Percentiles rank a stretch among this genome's conserved stretches.
These are phyloP conservation scores for Corinectria fuckeliana DNA, from an alignment of 2,329 filamentous ascomycete genomes.

Conservation along the genomic window DNA sequence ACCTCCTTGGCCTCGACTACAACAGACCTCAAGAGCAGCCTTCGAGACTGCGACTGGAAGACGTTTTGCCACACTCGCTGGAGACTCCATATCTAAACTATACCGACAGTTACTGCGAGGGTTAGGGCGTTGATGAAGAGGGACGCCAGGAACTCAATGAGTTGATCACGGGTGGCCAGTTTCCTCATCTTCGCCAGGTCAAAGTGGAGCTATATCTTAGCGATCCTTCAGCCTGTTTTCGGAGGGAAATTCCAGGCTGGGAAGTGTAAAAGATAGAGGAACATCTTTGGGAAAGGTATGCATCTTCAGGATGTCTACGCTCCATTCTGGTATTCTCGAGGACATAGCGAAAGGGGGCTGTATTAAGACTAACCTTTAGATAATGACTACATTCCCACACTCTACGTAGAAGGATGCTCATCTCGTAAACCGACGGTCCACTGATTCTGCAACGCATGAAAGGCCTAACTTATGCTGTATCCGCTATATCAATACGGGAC, in stretches of 20 bases:
- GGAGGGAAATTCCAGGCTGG: conserved; percentile 2
- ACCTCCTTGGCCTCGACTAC: not conserved
- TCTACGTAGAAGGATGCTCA: not conserved
- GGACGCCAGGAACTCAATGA: not conserved
- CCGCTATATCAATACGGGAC: not conserved
- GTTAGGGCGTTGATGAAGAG: not conserved
- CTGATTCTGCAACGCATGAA: not conserved
- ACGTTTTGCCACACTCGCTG: conserved; percentile 6
- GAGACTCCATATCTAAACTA: conserved; percentile 8
- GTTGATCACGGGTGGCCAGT: not conserved
- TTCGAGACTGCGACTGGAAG: not conserved
- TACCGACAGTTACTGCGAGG: not conserved
- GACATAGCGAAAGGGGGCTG: no score
- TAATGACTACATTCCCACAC: no score
- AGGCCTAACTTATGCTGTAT: not conserved
- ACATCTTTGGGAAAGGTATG: not conserved
- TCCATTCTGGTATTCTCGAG: not conserved
- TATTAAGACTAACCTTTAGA: no score
- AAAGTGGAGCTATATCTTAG: not conserved
- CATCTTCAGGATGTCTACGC: not conserved
- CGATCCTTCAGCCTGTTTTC: not conserved
- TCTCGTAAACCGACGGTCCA: no score
- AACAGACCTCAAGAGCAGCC: not conserved
- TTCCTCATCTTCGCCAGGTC: conserved; percentile 16
- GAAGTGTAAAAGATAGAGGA: not conserved